Evolutionary conservation across 306 rosid species (phyloP), one percentile per base, ranked within the genome.

Genomic region (Rosa rugosa): DNA sequence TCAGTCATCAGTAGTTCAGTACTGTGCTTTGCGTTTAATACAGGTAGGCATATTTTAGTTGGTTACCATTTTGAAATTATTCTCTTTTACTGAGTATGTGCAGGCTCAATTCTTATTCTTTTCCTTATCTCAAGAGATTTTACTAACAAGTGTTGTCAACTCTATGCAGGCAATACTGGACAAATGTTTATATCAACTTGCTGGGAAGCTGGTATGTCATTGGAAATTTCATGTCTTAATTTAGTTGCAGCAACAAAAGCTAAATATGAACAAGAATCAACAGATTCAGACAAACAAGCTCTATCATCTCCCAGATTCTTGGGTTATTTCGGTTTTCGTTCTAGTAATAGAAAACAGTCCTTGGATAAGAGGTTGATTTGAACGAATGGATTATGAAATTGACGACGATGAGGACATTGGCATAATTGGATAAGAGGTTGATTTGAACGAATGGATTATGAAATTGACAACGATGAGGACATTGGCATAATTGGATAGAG

Each of bases 161-260:
- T 76, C 56, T 77, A 51, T 66, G 87, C 93, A 92, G 97, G 99
- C 97, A 79, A 95, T 98, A 69, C 96, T 92, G 20, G 97, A 91
- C 79, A 97, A 95, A 87, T 92, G 98, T 65, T 83, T 95, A 80
- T 95, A 95, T 74, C 98, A 95, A 85, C 99, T 95, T 69, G 99
- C 99, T 75, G 98, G 99, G 77, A 98, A 95, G 82, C 96, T 95
- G 98, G 99, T 91, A 87, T 34, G 56, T 27, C 10, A 84, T 65
- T 74, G 65, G 72, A 69, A 2, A 66, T 63, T 59, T 76, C 41
- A 25, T 40, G 45, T 82, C 49, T 71, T 68, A 68, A 25, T 60
- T 23, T 25, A 31, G 66, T 60, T 49, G 27, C 53, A 72, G 59
- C 57, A 68, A 79, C 80, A 57, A 76, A 44, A 41, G 69, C 59